A percentile compares a stretch with the other conserved stretches of the same genome.
phyloP scores from a whole-genome alignment of 176 grass and related monocot species.

The Rhynchospora pubera region DNA sequence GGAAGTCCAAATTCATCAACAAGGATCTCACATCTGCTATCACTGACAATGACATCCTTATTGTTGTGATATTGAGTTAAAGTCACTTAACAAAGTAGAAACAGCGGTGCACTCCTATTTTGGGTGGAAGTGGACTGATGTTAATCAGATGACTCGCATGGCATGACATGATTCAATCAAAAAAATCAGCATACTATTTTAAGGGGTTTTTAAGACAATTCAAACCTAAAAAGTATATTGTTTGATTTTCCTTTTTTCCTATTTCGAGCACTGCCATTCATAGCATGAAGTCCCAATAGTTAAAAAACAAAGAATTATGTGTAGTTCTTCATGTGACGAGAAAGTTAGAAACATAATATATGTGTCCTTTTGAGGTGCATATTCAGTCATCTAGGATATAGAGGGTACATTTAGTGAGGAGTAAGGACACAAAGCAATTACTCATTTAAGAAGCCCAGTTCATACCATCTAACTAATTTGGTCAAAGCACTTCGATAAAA shows the following conservation, averaged over 20 bases:
- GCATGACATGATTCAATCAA: not conserved
- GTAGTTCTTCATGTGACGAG: not conserved
- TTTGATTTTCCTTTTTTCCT: not conserved
- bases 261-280: not conserved
- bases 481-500: not conserved
- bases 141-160: not conserved
- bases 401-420: not conserved
- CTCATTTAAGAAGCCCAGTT: not conserved
- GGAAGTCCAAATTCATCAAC: not conserved
- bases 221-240: not conserved
- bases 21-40: not conserved
- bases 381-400: constrained; percentile 2
- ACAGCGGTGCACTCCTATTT: not conserved
- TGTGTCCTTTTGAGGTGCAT: not conserved
- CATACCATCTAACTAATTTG: not conserved
- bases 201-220: not conserved
- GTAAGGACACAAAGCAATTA: not conserved
- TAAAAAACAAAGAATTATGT: not conserved
- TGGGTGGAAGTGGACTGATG: not conserved
- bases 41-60: not conserved
- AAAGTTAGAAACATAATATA: not conserved
- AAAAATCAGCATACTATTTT: not conserved
- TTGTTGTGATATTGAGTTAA: not conserved
- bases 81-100: not conserved
- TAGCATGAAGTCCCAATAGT: not conserved